Evolutionary conservation across 768 basidiomycete species (phyloP), one percentile per base, ranked within the genome.

Genomic region (Suillus discolor): DNA sequence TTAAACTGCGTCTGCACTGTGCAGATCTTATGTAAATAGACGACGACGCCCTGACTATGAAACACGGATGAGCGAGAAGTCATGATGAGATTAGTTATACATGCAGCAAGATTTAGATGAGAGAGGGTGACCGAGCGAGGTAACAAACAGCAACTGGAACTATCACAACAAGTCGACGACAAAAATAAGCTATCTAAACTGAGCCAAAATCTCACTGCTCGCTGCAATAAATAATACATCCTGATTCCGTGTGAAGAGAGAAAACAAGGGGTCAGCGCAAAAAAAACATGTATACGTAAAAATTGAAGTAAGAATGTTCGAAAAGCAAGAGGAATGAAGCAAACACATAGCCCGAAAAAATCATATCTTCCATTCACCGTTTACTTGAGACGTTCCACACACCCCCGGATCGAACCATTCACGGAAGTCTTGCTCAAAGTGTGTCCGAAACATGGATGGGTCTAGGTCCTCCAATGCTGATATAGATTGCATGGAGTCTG

Each of bases 401-500:
- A n/a, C 75, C 36, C 88, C 84, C 8, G 83, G 84, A 72, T 87
- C 88, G 70, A 92, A 90, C 89, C 89, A 91, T 71, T 89, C 87
- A 63, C 88, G 86, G 76, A 91, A 91, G 70, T 90, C 90, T 71
- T 88, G 80, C 74, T 90, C 90, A 68, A 90, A 90, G 60, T 83
- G 80, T 20, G 75, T 68, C 55, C 80, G 73, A 71, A 86, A 85
- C 49, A 86, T 64, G 16, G 71, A 67, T 6, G 72, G 28, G 38
- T 78, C 79, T 54, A 81, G 78, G 51, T 78, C 75, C 28, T 83
- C 84, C 71, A 85, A 65, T 31, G 78, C 73, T 25, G 77, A 76
- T 11, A 82, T 76, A 16, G 77, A 80, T 67, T 81, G 77, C 65
- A 87, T 83, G 61, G 86, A 85, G 38, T 85, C 85, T 20, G 62